Percentiles rank a stretch among this genome's conserved stretches.
These are phyloP conservation scores for Daldinia concentrica DNA, from an alignment of 495 filamentous ascomycete genomes.

Conservation along the genomic window DNA sequence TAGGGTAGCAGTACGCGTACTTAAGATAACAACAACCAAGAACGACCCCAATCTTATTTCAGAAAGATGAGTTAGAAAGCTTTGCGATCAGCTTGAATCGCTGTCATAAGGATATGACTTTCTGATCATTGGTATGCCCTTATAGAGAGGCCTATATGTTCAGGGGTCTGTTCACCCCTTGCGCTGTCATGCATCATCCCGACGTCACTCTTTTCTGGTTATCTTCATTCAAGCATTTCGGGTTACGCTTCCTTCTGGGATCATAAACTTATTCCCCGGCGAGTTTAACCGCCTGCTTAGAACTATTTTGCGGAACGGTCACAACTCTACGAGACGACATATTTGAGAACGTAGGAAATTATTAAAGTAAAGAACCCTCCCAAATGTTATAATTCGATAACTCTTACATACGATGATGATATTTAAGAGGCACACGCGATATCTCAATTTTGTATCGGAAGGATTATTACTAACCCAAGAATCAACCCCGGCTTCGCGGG, in stretches of 20 bases:
- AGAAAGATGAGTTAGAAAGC: not conserved
- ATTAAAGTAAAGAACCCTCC: not conserved
- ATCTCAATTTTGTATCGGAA: slow-evolving; percentile 15
- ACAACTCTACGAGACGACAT: not conserved
- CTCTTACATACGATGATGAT: not conserved
- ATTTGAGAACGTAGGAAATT: not conserved
- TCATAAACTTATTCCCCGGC: not conserved
- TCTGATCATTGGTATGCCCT: not conserved
- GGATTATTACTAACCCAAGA: slow-evolving; percentile 30
- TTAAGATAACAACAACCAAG: not conserved
- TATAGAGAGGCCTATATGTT: not conserved
- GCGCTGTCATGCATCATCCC: not conserved
- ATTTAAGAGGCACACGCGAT: not conserved
- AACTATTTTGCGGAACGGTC: not conserved
- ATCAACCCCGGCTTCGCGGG: slow-evolving; percentile 20
- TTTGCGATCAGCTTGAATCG: not conserved
- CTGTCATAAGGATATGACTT: not conserved
- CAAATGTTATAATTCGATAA: not conserved
- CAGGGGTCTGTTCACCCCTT: not conserved
- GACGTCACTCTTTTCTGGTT: not conserved
- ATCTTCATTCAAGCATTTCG: not conserved
- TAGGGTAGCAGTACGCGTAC: no score
- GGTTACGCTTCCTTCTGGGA: not conserved
- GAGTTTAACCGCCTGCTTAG: not conserved
- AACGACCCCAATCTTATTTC: not conserved